phyloP scores from a whole-genome alignment of 495 filamentous ascomycete species.

The Penicillium paradoxum region DNA sequence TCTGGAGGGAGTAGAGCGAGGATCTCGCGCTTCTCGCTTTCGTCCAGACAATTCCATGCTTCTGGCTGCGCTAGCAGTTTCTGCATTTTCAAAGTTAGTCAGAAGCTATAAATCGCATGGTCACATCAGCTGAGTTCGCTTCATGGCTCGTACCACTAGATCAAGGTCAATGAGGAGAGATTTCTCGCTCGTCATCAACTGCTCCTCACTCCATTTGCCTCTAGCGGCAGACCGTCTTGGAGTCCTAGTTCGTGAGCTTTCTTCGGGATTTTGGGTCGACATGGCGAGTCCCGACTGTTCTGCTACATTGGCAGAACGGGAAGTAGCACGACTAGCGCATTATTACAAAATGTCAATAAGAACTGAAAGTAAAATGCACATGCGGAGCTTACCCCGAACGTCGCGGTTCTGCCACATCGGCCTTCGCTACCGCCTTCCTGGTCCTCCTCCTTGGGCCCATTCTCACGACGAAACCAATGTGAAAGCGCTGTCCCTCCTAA shows the following conservation, averaged over 20 bases:
- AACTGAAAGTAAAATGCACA: background rate
- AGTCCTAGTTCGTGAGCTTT: conserved; percentile 15
- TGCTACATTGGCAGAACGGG: conserved; percentile 22
- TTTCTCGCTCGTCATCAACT: conserved; percentile 50
- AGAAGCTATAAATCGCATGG: too few relatives aligned
- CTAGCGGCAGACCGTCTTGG: conserved; percentile 29
- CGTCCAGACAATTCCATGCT: conserved; percentile 55
- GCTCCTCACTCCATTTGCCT: conserved; percentile 44
- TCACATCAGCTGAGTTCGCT: too few relatives aligned
- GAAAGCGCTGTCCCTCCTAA: background rate
- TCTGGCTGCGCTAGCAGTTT: conserved; percentile 50
- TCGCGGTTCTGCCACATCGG: conserved; percentile 26
- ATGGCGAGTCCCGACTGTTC: conserved; percentile 14
- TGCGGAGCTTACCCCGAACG: conserved; percentile 16
- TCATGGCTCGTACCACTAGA: conserved; percentile 50
- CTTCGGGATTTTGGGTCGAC: conserved; percentile 17
- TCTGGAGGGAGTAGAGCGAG: conserved; percentile 53
- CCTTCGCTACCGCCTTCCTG: conserved; percentile 29
- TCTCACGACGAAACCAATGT: conserved; percentile 21
- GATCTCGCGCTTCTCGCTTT: conserved; percentile 51
- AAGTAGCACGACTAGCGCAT: conserved; percentile 17
- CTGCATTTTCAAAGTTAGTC: conserved; percentile 28
- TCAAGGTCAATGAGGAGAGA: conserved; percentile 51
- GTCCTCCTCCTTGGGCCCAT: conserved; percentile 25
- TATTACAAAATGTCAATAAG: conserved; percentile 10